Percentiles rank a stretch among this genome's conserved stretches.
phyloP scores from a whole-genome alignment of 1,284 basidiomycete genomes.

The Sporisorium reilianum region DNA sequence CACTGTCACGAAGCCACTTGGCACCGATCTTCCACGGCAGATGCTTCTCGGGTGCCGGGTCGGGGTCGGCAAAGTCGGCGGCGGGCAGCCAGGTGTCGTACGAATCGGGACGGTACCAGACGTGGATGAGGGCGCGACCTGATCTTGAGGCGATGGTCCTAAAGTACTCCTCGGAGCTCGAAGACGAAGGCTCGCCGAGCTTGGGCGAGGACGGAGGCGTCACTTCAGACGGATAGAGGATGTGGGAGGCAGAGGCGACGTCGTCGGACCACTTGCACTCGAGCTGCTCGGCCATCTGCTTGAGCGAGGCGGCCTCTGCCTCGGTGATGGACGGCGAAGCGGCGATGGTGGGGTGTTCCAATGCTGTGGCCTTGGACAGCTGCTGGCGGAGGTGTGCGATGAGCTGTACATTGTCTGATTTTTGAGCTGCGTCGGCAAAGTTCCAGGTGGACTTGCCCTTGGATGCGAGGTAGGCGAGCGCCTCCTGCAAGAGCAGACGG shows the following conservation, averaged over 20 bases:
- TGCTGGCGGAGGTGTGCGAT: slow-evolving; percentile 54
- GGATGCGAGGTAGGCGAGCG: slow-evolving; percentile 51
- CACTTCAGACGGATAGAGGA: slow-evolving; percentile 55
- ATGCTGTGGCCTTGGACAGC: slow-evolving; percentile 42
- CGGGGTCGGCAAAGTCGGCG: slow-evolving; percentile 65
- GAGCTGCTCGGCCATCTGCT: slow-evolving; percentile 52
- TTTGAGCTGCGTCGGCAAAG: slow-evolving; percentile 46
- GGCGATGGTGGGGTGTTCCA: slow-evolving; percentile 52
- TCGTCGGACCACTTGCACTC: slow-evolving; percentile 64
- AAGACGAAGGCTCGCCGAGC: slow-evolving; percentile 29
- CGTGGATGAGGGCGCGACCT: slow-evolving; percentile 66
- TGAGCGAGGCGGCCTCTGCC: slow-evolving; percentile 59
- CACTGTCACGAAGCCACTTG: slow-evolving; percentile 65
- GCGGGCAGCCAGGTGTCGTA: slow-evolving; percentile 69
- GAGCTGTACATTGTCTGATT: slow-evolving; percentile 53
- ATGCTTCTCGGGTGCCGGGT: slow-evolving; percentile 63
- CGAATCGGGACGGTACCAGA: slow-evolving; percentile 70
- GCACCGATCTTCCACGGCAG: slow-evolving; percentile 58
- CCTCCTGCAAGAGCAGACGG: slow-evolving; percentile 45
- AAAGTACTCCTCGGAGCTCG: slow-evolving; percentile 61
- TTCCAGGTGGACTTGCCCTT: slow-evolving; percentile 49
- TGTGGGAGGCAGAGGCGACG: slow-evolving; percentile 53
- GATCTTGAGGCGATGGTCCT: slow-evolving; percentile 63
- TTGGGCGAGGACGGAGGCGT: slow-evolving; percentile 54
- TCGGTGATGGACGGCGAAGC: slow-evolving; percentile 55